Evolutionary conservation across 768 basidiomycete genomes (phyloP).

Genomic region (Psilocybe cyanescens): DNA sequence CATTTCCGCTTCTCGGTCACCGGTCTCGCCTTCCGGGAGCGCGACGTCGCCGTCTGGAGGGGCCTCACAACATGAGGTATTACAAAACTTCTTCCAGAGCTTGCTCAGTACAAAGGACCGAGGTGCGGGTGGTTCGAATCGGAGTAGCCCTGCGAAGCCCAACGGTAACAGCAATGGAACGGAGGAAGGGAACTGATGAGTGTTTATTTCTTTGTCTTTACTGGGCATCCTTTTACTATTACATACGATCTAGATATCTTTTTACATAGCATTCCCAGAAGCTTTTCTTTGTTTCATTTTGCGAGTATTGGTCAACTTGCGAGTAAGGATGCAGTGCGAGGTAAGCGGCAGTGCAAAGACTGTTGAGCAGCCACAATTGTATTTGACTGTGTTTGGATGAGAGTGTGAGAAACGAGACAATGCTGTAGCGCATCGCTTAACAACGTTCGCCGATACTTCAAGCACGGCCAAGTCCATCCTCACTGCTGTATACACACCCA

Average conservation of each 20-base stretch:
- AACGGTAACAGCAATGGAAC: constrained; percentile 33
- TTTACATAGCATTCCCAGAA: constrained; percentile 1
- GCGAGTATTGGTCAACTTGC: not conserved
- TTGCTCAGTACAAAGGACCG: constrained; percentile 74
- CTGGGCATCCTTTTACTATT: constrained; percentile 4
- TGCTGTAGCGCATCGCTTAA: constrained; percentile 13
- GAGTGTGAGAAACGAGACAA: constrained; percentile 17
- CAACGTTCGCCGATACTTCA: constrained; percentile 12
- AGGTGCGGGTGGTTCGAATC: constrained; percentile 23
- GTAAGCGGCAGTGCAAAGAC: not conserved
- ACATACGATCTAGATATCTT: constrained; percentile 13
- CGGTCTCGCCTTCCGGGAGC: constrained; percentile 39
- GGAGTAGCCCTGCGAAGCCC: constrained; percentile 25
- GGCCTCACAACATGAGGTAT: constrained; percentile 73
- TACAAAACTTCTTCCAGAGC: constrained; percentile 89
- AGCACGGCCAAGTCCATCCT: constrained; percentile 14
- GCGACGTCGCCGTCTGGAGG: constrained; percentile 29
- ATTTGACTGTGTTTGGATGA: constrained; percentile 23
- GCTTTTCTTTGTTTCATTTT: too few relatives aligned
- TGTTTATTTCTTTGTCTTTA: constrained; percentile 13
- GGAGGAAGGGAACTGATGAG: constrained; percentile 39
- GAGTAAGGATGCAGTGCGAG: not conserved
- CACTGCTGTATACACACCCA: constrained; percentile 1
- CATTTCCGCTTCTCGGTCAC: constrained; percentile 34
- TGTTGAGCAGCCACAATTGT: constrained; percentile 16